Evolutionary conservation across 352 stramenopile species (phyloP).

Genomic region (Halophytophthora polymorphica): DNA sequence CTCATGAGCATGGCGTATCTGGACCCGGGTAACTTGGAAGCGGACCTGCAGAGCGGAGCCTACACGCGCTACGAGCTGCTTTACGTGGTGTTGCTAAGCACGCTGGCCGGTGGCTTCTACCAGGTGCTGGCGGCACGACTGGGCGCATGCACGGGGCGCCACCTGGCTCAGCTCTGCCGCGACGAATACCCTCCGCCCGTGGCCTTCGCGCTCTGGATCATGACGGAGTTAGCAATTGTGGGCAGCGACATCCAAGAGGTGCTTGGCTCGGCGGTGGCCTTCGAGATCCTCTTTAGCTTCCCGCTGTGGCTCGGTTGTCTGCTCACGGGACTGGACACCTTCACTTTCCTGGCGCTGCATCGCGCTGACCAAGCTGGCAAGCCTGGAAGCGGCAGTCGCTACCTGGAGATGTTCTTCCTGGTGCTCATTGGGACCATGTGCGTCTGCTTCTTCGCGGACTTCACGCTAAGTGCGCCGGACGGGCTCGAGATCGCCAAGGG

Average conservation of each 20-base stretch:
- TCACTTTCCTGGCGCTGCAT: conserved; percentile 90
- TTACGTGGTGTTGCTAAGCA: conserved; percentile 85
- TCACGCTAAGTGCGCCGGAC: conserved; percentile 62
- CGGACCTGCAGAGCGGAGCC: conserved; percentile 87
- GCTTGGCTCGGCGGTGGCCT: conserved; percentile 71
- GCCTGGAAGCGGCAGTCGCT: conserved; percentile 14
- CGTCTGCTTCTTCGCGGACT: conserved; percentile 87
- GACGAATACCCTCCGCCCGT: conserved; percentile 55
- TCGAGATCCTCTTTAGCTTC: conserved; percentile 68
- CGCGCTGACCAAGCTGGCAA: conserved; percentile 39
- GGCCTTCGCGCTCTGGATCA: conserved; percentile 70
- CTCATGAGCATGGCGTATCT: conserved; percentile 88
- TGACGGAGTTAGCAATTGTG: conserved; percentile 88
- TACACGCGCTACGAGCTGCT: conserved; percentile 84
- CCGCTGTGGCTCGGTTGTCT: conserved; percentile 79
- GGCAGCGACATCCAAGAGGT: conserved; percentile 86
- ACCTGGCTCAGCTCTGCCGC: conserved; percentile 77
- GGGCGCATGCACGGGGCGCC: conserved; percentile 79
- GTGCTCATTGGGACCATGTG: conserved; percentile 87
- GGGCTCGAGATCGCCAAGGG: conserved; percentile 66
- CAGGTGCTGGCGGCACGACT: conserved; percentile 87
- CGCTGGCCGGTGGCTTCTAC: conserved; percentile 79
- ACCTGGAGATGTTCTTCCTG: conserved; percentile 85
- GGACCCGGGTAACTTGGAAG: conserved; percentile 91
- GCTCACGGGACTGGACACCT: conserved; percentile 66